Evolutionary conservation across 352 stramenopile species (phyloP).

Genomic region (Phytophthora pistaciae): DNA sequence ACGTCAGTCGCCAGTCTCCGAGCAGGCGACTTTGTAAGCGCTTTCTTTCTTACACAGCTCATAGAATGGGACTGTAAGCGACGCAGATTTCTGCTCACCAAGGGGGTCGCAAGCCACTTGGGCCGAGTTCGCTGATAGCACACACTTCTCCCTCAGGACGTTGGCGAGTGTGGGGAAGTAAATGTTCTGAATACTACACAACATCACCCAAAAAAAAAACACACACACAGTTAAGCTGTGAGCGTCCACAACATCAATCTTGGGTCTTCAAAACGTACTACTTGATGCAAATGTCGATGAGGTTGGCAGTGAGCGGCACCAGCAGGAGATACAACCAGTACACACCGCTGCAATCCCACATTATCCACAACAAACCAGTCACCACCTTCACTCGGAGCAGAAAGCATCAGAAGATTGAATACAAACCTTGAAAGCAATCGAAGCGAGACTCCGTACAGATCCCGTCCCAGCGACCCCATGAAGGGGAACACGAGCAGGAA

Average conservation of each 20-base stretch:
- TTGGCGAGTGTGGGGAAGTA: conserved; percentile 79
- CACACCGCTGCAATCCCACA: not conserved
- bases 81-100: conserved; percentile 14
- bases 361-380: not conserved
- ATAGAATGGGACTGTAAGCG: conserved; percentile 28
- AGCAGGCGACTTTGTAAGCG: conserved; percentile 38
- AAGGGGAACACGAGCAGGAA: conserved; percentile 73
- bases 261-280: conserved; percentile 58
- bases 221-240: not conserved
- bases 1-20: conserved; percentile 21
- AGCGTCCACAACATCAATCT: not conserved
- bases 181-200: conserved; percentile 53
- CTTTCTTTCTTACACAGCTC: conserved; percentile 48
- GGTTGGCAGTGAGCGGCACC: conserved; percentile 51
- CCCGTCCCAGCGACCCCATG: conserved; percentile 55
- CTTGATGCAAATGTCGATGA: conserved; percentile 65
- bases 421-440: conserved; percentile 62
- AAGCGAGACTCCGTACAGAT: conserved; percentile 63
- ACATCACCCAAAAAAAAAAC: not conserved
- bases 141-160: conserved; percentile 72
- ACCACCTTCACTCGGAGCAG: conserved; percentile 12
- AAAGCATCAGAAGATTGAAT: not conserved
- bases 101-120: conserved; percentile 51
- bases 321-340: not conserved
- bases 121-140: conserved; percentile 48